Percentiles rank a stretch among this genome's conserved stretches.
These are phyloP conservation scores for Anthracocystis panici-leucophaei DNA, from an alignment of 1,284 basidiomycete species.

Conservation along the genomic window DNA sequence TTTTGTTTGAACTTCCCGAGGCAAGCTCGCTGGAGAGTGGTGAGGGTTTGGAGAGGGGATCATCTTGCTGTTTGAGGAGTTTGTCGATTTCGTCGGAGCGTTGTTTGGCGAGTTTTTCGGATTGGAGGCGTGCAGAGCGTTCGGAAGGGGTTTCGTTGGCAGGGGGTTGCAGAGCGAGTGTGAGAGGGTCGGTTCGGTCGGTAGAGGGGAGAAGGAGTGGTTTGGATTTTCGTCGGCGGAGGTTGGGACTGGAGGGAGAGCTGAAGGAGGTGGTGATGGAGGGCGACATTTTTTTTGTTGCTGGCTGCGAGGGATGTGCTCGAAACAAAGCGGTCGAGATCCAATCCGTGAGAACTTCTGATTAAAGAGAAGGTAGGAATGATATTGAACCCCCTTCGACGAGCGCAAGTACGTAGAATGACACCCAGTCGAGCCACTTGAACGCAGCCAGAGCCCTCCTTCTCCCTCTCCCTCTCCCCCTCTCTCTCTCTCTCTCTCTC, in stretches of 20 bases:
- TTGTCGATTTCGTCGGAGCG: constrained; percentile 38
- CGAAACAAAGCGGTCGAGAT: no score
- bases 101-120: constrained; percentile 32
- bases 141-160: constrained; percentile 23
- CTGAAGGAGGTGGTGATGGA: constrained; percentile 10
- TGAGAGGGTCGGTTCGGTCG: constrained; percentile 25
- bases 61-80: constrained; percentile 18
- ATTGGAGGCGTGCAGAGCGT: constrained; percentile 2
- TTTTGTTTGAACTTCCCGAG: neutral
- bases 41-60: neutral
- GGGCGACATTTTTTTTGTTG: constrained; percentile 20
- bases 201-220: neutral
- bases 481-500: no score
- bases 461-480: no score
- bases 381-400: no score
- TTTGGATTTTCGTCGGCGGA: constrained; percentile 7
- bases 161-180: constrained; percentile 28
- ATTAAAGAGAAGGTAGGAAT: no score
- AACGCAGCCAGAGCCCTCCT: no score
- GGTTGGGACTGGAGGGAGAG: neutral
- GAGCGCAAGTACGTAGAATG: no score
- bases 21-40: neutral
- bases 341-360: no score
- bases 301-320: no score
- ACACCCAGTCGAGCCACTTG: no score